Evolutionary conservation across 1,139 yeast genomes (phyloP).

Genomic region (Lodderomyces oxycetoniae): DNA sequence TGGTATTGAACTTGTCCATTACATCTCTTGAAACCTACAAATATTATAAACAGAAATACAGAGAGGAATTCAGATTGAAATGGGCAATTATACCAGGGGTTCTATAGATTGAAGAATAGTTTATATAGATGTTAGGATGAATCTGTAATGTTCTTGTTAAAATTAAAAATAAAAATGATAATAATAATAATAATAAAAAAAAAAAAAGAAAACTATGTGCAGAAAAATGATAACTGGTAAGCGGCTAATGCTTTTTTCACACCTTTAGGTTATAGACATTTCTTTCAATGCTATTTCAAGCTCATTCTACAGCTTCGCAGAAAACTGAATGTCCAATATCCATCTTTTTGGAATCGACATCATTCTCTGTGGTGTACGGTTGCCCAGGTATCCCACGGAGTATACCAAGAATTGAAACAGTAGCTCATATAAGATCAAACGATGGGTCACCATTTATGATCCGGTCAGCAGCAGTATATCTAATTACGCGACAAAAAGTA

Average conservation of each 20-base stretch:
- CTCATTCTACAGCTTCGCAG: constrained; percentile 10
- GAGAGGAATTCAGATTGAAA: constrained; percentile 17
- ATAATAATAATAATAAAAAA: too few relatives aligned
- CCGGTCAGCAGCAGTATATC: constrained; percentile 34
- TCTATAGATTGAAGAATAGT: constrained; percentile 7
- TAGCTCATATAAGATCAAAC: constrained; percentile 35
- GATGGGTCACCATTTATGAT: constrained; percentile 36
- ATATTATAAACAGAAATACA: constrained; percentile 42
- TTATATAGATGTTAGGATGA: not conserved
- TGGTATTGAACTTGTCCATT: constrained; percentile 51
- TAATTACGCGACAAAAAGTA: constrained; percentile 38
- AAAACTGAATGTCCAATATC: constrained; percentile 25
- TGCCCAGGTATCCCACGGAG: constrained; percentile 64
- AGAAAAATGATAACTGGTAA: too few relatives aligned
- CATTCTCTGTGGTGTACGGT: constrained; percentile 48
- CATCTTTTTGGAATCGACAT: constrained; percentile 42
- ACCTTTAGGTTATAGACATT: too few relatives aligned
- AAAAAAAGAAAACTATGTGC: too few relatives aligned
- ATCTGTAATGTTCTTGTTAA: not conserved
- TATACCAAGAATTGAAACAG: constrained; percentile 46
- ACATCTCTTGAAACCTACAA: constrained; percentile 57
- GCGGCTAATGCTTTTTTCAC: too few relatives aligned
- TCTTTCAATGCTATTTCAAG: constrained; percentile 10
- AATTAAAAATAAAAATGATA: too few relatives aligned
- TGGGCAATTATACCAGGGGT: constrained; percentile 23